Percentiles rank a stretch among this genome's conserved stretches.
phyloP scores from a whole-genome alignment of 2,329 filamentous ascomycete species.

The Bipolaris oryzae region DNA sequence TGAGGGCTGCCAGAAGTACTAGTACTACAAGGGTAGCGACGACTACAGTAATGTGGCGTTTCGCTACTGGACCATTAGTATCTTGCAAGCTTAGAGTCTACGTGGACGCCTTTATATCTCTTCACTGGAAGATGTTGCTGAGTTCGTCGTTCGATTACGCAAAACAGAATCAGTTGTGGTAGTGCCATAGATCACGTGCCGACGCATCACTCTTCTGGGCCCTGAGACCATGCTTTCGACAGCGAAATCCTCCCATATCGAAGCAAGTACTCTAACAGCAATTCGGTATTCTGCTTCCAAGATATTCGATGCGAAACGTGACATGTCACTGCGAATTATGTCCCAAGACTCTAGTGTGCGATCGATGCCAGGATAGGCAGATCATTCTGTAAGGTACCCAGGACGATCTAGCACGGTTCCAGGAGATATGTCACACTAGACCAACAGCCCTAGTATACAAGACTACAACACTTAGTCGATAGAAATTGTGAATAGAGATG shows the following conservation, averaged over 20 bases:
- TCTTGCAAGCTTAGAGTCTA: no score
- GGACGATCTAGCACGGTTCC: conserved; percentile 79
- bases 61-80: background rate
- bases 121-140: background rate
- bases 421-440: conserved; percentile 77
- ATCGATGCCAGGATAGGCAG: conserved; percentile 77
- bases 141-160: background rate
- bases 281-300: conserved; percentile 79
- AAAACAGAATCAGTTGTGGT: background rate
- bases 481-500: no score
- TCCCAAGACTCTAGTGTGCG: conserved; percentile 76
- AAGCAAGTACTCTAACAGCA: conserved; percentile 75
- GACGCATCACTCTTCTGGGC: conserved; percentile 75
- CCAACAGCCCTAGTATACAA: no score
- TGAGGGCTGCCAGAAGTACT: background rate
- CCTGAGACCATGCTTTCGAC: conserved; percentile 75
- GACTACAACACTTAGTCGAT: no score
- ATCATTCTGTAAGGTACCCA: conserved; percentile 79
- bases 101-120: background rate
- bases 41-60: background rate
- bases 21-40: background rate
- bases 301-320: conserved; percentile 75
- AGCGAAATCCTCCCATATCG: conserved; percentile 83
- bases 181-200: background rate
- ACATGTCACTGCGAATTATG: conserved; percentile 74